These are phyloP conservation scores for Cordyceps farinosa DNA, from an alignment of 2,329 filamentous ascomycete genomes.

Conservation along the genomic window DNA sequence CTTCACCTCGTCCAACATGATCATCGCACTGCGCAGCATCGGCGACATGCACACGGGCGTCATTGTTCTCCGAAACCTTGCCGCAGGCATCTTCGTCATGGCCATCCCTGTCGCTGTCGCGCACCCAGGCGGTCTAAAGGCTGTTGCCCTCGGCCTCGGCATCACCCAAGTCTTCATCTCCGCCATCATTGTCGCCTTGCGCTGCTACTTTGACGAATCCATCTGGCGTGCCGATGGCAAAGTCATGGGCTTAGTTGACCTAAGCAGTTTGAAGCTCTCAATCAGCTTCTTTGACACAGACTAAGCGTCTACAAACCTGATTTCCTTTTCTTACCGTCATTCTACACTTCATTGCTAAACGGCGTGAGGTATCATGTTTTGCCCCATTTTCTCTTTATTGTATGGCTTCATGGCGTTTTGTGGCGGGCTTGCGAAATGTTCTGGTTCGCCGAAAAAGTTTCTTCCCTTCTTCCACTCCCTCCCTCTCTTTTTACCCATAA, in stretches of 20 bases:
- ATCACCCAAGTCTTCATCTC: conserved; percentile 41
- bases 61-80: conserved; percentile 37
- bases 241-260: conserved; percentile 45
- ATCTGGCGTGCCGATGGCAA: conserved; percentile 43
- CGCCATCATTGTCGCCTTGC: conserved; percentile 31
- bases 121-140: conserved; percentile 34
- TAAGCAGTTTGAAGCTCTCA: conserved; percentile 40
- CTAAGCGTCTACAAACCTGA: conserved; percentile 19
- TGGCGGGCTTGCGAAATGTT: neutral
- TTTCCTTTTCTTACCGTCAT: neutral
- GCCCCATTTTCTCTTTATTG: neutral
- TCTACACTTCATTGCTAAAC: neutral
- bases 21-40: conserved; percentile 43
- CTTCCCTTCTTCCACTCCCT: neutral
- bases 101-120: conserved; percentile 38
- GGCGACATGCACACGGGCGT: conserved; percentile 47
- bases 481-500: neutral
- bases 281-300: conserved; percentile 46
- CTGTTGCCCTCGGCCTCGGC: conserved; percentile 39
- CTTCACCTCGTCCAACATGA: conserved; percentile 46
- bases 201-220: conserved; percentile 41
- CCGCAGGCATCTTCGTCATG: conserved; percentile 42
- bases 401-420: neutral
- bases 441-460: neutral
- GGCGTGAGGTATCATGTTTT: neutral